Conservation (phyloP, 1,284 basidiomycete genomes). For the Athelia psychrophila region DNA sequence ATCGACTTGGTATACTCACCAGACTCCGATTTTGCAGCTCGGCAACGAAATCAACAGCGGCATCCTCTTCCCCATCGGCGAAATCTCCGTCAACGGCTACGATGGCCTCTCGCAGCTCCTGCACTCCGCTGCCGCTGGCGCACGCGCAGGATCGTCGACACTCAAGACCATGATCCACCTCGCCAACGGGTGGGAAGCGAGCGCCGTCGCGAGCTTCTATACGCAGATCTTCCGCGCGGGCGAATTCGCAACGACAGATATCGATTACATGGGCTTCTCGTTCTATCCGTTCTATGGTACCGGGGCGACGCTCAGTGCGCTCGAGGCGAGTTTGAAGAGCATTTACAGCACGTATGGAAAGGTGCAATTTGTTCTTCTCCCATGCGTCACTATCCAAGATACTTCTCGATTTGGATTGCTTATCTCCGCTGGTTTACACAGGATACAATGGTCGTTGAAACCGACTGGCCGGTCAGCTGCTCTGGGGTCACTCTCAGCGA, state of each 20-base stretch:
- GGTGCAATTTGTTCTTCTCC: constrained; percentile 22
- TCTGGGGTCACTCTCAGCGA: constrained; percentile 46
- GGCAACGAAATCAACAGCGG: constrained; percentile 66
- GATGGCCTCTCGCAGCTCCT: constrained; percentile 55
- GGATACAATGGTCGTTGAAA: constrained; percentile 61
- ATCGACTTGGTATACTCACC: too few species aligned
- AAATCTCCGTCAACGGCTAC: constrained; percentile 52
- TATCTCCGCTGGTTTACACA: constrained; percentile 14
- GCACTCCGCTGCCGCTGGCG: constrained; percentile 55
- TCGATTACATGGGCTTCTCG: constrained; percentile 62
- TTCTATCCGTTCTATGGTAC: constrained; percentile 66
- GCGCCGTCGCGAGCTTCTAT: constrained; percentile 47
- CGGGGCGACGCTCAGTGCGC: constrained; percentile 47
- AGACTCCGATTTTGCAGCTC: constrained; percentile 30
- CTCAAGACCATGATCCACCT: constrained; percentile 59
- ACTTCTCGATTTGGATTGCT: not conserved
- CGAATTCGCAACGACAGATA: constrained; percentile 43
- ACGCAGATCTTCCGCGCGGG: constrained; percentile 51
- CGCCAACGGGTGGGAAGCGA: constrained; percentile 60
- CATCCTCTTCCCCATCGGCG: constrained; percentile 58
- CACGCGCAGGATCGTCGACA: constrained; percentile 36
- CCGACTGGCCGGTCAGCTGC: constrained; percentile 60
- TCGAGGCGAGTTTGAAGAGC: constrained; percentile 48
- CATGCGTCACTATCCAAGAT: not conserved
- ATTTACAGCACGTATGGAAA: constrained; percentile 49